Base-by-base conservation (phyloP, 169 alveolate genomes). In the Eimeria falciformis region DNA sequence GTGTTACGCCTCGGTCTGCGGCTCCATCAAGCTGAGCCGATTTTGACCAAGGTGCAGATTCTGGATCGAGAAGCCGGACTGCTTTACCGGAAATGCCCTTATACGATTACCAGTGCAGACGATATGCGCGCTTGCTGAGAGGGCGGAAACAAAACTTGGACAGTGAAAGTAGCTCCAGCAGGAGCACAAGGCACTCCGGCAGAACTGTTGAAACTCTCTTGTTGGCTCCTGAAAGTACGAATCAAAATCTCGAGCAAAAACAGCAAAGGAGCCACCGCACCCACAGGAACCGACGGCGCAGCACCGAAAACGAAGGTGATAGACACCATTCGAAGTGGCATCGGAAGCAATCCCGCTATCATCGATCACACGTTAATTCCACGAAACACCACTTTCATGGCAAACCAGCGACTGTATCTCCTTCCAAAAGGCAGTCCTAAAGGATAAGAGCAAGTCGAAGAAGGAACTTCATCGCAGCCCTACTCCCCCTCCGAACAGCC, bases 151-250 rank as follows among this genome's bases (percentile, higher is more conserved):
- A 56, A 1, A 50, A 6, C 83, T 71, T 56, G 33, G 83, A 37
- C 40, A 71, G 83, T 33, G 83, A 71, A 21, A 71, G 83, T 56
- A 71, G 83, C 83, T 43, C 62, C 83, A 71, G 83, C 55, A 33
- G 45, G 56, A 43, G 62, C 2, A 56, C 43, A 71, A 37, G 83
- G n/a, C 56, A 71, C 40, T 33, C 40, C 40, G 40, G 40, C 40
- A 33, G 40, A 4, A 71, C 7, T 29, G 45, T 3, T 37, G 58
- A 56, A 17, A 18, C 40, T 5, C 79, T 45, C 2, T 56, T 21
- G 56, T 43, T 29, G 25, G 62, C 62, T 25, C n/a, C 18, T 43
- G 83, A 71, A 14, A 50, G 83, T 21, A 71, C n/a, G 83, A 50
- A 56, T 33, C 40, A n/a, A 21, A 71, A 18, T 21, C 40, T 18